Evolutionary conservation across 2,329 filamentous ascomycete species (phyloP).

Genomic region (Fusarium pseudograminearum): DNA sequence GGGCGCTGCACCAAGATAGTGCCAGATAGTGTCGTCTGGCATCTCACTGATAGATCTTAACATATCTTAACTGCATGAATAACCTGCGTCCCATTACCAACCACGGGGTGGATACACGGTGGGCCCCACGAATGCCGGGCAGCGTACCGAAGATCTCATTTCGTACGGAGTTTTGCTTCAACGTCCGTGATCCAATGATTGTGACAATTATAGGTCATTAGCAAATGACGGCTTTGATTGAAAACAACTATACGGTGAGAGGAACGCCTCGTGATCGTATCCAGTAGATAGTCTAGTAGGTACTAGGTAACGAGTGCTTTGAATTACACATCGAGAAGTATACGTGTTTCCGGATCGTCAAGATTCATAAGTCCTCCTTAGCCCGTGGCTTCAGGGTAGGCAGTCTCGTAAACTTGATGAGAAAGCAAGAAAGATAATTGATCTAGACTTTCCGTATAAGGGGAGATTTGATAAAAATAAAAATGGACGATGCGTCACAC

Average conservation of each 20-base stretch:
- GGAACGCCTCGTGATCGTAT: neutral
- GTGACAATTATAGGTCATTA: neutral
- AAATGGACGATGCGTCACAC: neutral
- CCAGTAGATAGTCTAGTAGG: neutral
- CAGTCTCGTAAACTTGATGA: neutral
- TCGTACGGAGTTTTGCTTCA: neutral
- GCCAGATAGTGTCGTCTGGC: neutral
- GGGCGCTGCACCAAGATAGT: conserved; percentile 5
- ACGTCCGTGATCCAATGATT: conserved; percentile 4
- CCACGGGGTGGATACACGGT: conserved; percentile 15
- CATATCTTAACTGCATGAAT: conserved; percentile 10
- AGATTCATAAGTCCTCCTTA: neutral
- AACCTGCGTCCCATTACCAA: neutral
- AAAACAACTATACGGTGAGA: neutral
- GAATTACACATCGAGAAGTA: neutral
- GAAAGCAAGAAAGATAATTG: neutral
- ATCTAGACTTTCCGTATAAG: neutral
- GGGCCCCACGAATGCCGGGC: conserved; percentile 26
- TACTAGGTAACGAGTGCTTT: neutral
- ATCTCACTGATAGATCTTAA: neutral
- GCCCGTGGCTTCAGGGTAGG: neutral
- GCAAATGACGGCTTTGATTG: neutral
- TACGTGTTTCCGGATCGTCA: neutral
- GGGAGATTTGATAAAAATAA: neutral
- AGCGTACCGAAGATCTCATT: conserved; percentile 24